phyloP scores from a whole-genome alignment of 768 basidiomycete species.

The Rhodotorula babjevae region DNA sequence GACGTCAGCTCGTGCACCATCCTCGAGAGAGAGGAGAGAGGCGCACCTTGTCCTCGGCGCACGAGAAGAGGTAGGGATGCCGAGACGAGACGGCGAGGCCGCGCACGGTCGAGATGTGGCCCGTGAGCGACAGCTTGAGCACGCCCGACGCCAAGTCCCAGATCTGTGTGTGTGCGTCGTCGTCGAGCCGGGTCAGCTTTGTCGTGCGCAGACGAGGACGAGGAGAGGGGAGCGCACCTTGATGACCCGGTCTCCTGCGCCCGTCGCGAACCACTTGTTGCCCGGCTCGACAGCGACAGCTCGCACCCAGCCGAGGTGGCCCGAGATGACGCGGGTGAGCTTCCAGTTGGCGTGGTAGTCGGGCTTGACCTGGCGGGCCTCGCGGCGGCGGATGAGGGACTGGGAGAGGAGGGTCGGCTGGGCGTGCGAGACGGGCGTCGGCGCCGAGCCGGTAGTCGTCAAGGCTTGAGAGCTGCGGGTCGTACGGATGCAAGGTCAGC shows the following conservation, averaged over 20 bases:
- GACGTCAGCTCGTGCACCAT: neutral
- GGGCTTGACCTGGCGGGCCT: constrained; percentile 86
- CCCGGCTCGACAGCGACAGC: constrained; percentile 94
- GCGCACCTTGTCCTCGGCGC: constrained; percentile 91
- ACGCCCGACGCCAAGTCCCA: constrained; percentile 99
- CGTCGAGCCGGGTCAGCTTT: neutral
- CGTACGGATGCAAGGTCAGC: neutral
- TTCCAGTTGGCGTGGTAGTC: constrained; percentile 96
- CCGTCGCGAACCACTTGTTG: constrained; percentile 97
- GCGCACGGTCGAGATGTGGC: constrained; percentile 93
- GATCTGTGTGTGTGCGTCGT: constrained; percentile 55
- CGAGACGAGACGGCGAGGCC: constrained; percentile 86
- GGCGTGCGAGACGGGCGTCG: constrained; percentile 32
- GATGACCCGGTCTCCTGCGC: constrained; percentile 94
- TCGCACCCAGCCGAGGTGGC: constrained; percentile 96
- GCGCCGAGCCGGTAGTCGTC: constrained; percentile 10
- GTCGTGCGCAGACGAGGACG: too few relatives aligned
- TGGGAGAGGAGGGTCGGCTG: constrained; percentile 61
- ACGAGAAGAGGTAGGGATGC: constrained; percentile 96
- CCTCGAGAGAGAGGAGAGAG: too few relatives aligned
- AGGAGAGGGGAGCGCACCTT: constrained; percentile 51
- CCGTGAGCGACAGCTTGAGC: constrained; percentile 89
- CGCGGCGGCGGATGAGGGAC: constrained; percentile 86
- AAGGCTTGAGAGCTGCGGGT: constrained; percentile 32
- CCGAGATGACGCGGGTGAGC: constrained; percentile 90